These are phyloP conservation scores for Delphinella strobiligena DNA, from an alignment of 2,329 filamentous ascomycete species.

Conservation along the genomic window DNA sequence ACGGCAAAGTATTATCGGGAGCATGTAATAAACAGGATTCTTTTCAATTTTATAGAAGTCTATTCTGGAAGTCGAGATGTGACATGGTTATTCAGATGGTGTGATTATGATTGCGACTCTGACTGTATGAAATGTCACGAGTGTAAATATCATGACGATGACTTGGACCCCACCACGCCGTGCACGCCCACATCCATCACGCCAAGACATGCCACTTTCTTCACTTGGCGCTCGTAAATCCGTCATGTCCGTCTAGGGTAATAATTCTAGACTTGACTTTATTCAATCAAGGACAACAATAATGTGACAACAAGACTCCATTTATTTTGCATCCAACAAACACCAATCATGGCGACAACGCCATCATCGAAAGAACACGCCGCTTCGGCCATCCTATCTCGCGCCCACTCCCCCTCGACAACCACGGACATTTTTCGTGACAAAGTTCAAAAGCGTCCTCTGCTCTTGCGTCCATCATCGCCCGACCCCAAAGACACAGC, in stretches of 20 bases:
- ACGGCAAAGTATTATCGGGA: too few species aligned
- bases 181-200: too few species aligned
- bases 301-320: background rate
- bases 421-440: slow-evolving; percentile 64
- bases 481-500: slow-evolving; percentile 45
- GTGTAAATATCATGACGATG: background rate
- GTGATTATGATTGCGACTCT: background rate
- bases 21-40: too few species aligned
- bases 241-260: background rate
- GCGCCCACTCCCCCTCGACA: slow-evolving; percentile 66
- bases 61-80: background rate
- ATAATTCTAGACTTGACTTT: background rate
- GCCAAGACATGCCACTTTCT: background rate
- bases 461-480: slow-evolving; percentile 66
- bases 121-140: too few species aligned
- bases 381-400: slow-evolving; percentile 52
- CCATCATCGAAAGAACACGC: slow-evolving; percentile 14
- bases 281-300: background rate
- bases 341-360: background rate
- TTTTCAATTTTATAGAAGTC: too few species aligned
- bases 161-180: too few species aligned
- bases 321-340: background rate
- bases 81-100: background rate
- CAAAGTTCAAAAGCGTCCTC: slow-evolving; percentile 69
- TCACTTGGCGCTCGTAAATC: background rate